phyloP scores from a whole-genome alignment of 1,284 basidiomycete species.

The Ceratobasidium sp. region DNA sequence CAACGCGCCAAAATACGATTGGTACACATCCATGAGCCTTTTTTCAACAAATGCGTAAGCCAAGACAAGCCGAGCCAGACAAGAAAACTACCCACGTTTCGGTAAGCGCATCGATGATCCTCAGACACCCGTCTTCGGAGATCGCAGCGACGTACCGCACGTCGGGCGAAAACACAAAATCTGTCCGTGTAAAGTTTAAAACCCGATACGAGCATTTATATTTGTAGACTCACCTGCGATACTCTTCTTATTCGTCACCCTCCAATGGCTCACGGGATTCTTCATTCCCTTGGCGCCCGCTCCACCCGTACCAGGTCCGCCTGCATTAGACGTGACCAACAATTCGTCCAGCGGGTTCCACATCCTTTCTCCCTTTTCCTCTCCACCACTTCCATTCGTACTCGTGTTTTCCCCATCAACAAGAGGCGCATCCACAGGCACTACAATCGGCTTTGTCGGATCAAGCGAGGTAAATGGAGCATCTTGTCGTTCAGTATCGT shows the following conservation, averaged over 20 bases:
- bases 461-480: conserved; percentile 69
- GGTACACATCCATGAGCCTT: conserved; percentile 88
- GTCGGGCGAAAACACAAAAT: conserved; percentile 91
- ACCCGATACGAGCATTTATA: neutral
- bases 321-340: conserved; percentile 67
- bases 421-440: neutral
- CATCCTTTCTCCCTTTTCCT: conserved; percentile 54
- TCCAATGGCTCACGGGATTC: conserved; percentile 89
- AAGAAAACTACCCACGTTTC: conserved; percentile 71
- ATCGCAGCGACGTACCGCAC: conserved; percentile 86
- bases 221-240: conserved; percentile 71
- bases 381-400: conserved; percentile 6
- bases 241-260: conserved; percentile 68
- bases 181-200: conserved; percentile 57
- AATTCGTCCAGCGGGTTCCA: conserved; percentile 82
- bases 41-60: conserved; percentile 15
- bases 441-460: conserved; percentile 55
- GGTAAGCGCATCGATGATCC: conserved; percentile 85
- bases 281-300: conserved; percentile 71
- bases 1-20: conserved; percentile 91
- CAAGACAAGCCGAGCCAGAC: conserved; percentile 26
- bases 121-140: conserved; percentile 87
- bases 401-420: neutral
- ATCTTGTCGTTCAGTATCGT: conserved; percentile 91
- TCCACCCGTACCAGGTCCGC: conserved; percentile 53